phyloP scores from a whole-genome alignment of 139 green algal genomes.

The Chlamydomonas incerta region DNA sequence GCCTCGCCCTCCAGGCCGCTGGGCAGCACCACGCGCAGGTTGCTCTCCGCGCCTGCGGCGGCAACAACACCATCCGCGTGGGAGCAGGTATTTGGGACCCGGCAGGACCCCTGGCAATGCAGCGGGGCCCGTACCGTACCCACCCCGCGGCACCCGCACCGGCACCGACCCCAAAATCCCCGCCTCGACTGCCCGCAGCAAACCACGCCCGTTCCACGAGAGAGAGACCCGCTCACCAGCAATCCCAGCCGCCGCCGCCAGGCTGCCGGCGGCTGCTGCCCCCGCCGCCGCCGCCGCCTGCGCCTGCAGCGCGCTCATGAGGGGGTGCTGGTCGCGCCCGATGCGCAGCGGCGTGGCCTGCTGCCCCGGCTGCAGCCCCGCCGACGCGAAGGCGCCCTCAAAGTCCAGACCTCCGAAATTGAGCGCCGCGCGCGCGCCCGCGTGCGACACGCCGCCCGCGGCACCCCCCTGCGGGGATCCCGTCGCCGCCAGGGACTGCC shows the following conservation, averaged over 20 bases:
- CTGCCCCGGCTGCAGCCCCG: conserved; percentile 54
- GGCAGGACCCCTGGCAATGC: too few relatives aligned
- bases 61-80: too few relatives aligned
- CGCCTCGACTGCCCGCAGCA: too few relatives aligned
- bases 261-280: neutral
- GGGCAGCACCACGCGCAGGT: conserved; percentile 5
- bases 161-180: too few relatives aligned
- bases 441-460: neutral
- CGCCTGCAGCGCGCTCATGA: conserved; percentile 7
- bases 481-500: conserved; percentile 15
- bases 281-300: neutral
- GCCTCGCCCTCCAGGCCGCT: conserved; percentile 30
- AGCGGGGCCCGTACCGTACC: too few relatives aligned
- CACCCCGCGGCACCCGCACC: too few relatives aligned
- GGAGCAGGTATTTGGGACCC: too few relatives aligned
- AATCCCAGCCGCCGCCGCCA: neutral
- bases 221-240: too few relatives aligned
- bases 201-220: too few relatives aligned
- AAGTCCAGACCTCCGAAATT: conserved; percentile 44
- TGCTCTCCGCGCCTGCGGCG: neutral
- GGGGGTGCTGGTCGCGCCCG: conserved; percentile 61
- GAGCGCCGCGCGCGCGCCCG: conserved; percentile 31
- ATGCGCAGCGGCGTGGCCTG: conserved; percentile 59
- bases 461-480: neutral
- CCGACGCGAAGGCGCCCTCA: conserved; percentile 6